phyloP scores from a whole-genome alignment of 2,329 filamentous ascomycete species.

The Aspergillus latus region DNA sequence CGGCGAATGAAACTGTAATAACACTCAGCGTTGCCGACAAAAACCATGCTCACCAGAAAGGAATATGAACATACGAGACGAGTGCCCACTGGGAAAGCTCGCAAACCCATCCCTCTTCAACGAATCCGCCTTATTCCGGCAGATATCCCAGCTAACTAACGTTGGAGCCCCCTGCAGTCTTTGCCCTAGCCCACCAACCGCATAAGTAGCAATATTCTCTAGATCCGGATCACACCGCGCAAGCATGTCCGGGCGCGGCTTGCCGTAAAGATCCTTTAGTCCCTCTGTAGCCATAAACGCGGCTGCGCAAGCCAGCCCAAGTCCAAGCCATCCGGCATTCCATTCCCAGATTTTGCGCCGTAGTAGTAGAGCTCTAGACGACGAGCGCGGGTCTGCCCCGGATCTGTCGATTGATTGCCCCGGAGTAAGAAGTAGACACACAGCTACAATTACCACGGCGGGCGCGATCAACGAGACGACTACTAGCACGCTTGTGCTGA shows the following conservation, averaged over 20 bases:
- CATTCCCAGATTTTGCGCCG: conserved; percentile 86
- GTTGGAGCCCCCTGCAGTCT: conserved; percentile 58
- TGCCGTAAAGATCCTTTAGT: conserved; percentile 73
- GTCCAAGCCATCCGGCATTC: conserved; percentile 79
- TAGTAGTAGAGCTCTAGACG: conserved; percentile 67
- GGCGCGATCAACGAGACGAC: conserved; percentile 66
- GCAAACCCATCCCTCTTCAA: conserved; percentile 76
- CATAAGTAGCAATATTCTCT: conserved; percentile 57
- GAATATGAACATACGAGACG: conserved; percentile 55
- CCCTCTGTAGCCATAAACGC: conserved; percentile 80
- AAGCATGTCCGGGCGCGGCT: conserved; percentile 64
- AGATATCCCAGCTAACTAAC: conserved; percentile 75
- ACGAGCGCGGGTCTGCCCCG: conserved; percentile 40
- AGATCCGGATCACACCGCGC: conserved; percentile 76
- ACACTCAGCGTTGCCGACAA: conserved; percentile 6
- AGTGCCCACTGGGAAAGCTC: conserved; percentile 77
- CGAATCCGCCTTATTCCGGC: conserved; percentile 60
- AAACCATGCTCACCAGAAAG: not conserved
- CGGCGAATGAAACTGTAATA: conserved; percentile 66
- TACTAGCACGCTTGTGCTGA: conserved; percentile 65
- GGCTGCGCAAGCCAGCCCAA: conserved; percentile 69
- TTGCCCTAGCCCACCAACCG: conserved; percentile 62
- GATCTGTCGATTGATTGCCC: conserved; percentile 62
- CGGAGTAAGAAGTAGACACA: conserved; percentile 69
- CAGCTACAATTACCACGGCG: conserved; percentile 64